Base-by-base conservation (phyloP, 2,329 filamentous ascomycete species). In the Xylaria sp. region DNA sequence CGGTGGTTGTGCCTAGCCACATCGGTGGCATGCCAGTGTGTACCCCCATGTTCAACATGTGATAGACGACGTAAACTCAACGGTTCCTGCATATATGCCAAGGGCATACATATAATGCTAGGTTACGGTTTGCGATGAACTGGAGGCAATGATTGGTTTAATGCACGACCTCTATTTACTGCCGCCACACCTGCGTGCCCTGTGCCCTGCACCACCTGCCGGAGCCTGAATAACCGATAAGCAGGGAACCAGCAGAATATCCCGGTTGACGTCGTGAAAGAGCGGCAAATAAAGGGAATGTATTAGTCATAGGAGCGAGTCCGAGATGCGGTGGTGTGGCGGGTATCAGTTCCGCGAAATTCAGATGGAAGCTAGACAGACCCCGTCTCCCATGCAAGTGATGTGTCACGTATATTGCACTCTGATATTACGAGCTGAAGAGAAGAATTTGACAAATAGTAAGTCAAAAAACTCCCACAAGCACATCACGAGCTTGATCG, bases 61-160 rank as follows among this genome's bases (percentile, higher is more conserved):
- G 71, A 71, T 62, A 52, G 57, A 48, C 43, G 60, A 61, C 23
- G 52, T 25, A 36, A 36, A 56, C 52, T 39, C 36, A 53, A 15
- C 48, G 59, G 71, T 72, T 70, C 69, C 67, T 71, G 71, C 70
- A 72, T 65, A 59, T 65, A 41, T 63, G 69, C 45, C 39, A 41
- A 41, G 25, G 7, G 50, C 55, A 60, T 57, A 50, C 34, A 45
- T 23, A 60, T 34, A 58, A 45, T 48, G 18, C 57, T 30, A 12
- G 50, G 30, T 23, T 63, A 57, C 57, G 53, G 65, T 53, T 48
- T 58, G 61, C 65, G 69, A 67, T 30, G 61, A 66, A 63, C n/a
- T 36, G 28, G 15, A 13, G 48, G 45, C 36, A 32, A 58, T 60
- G 62, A 69, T 72, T 70, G 70, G 71, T 36, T 48, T 13, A 23